Evolutionary conservation across 306 rosid species (phyloP).

Genomic region (Rosa persica): DNA sequence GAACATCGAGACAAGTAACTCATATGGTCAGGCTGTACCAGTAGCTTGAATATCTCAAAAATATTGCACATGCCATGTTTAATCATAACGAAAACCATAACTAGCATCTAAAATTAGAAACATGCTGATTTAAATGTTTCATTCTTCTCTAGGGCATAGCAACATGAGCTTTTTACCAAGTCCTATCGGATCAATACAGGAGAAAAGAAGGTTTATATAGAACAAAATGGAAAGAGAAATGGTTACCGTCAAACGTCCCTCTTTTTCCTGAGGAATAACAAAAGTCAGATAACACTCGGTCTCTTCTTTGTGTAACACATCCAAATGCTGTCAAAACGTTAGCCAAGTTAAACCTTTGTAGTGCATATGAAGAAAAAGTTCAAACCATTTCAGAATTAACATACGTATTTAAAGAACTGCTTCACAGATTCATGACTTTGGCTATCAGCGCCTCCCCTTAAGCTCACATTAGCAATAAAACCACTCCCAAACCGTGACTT

Average conservation of each 20-base stretch:
- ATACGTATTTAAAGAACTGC: slow-evolving; percentile 65
- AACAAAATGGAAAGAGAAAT: neutral
- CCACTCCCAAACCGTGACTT: slow-evolving; percentile 87
- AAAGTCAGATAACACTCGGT: slow-evolving; percentile 55
- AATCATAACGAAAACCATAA: neutral
- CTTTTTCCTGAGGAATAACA: slow-evolving; percentile 83
- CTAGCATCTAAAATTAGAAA: neutral
- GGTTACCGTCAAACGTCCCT: slow-evolving; percentile 53
- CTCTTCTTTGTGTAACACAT: slow-evolving; percentile 75
- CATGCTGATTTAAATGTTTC: neutral
- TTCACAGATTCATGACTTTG: slow-evolving; percentile 58
- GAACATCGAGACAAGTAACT: neutral
- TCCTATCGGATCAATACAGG: neutral
- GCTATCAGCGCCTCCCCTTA: slow-evolving; percentile 36
- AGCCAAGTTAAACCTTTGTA: slow-evolving; percentile 27
- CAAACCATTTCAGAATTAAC: slow-evolving; percentile 33
- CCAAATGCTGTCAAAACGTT: slow-evolving; percentile 56
- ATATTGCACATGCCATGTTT: neutral
- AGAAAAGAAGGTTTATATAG: neutral
- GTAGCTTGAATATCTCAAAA: too few relatives aligned
- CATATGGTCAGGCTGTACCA: too few relatives aligned
- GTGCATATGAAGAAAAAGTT: slow-evolving; percentile 16
- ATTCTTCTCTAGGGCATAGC: neutral
- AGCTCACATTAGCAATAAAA: slow-evolving; percentile 65
- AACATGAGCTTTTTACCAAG: neutral